These are phyloP conservation scores for Silene coronaria DNA, from an alignment of 179 eudicot species.

Conservation along the genomic window DNA sequence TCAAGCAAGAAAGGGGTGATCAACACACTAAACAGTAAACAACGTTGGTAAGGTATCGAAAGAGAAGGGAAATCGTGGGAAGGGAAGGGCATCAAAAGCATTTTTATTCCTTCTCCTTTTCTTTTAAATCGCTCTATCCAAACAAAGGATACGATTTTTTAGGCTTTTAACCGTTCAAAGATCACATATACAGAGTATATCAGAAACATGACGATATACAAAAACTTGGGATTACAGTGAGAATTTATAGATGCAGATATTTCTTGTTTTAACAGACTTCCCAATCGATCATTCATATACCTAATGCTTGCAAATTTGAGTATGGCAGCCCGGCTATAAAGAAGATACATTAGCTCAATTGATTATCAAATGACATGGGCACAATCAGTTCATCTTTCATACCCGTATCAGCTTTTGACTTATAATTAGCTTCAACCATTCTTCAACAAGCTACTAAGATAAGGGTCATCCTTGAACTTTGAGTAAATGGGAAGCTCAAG, in stretches of 20 bases:
- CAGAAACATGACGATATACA: no score
- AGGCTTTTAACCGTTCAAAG: no score
- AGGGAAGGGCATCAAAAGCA: no score
- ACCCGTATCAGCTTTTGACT: neutral
- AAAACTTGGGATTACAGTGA: neutral
- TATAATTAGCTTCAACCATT: neutral
- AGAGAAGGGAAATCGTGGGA: no score
- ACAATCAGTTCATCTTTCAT: neutral
- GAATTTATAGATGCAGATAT: neutral
- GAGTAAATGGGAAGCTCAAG: constrained; percentile 76
- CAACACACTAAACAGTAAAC: no score
- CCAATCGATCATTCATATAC: neutral
- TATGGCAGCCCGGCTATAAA: no score
- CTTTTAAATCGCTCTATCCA: no score
- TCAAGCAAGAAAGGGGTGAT: no score
- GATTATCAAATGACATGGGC: neutral
- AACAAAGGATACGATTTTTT: no score
- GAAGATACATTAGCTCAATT: neutral
- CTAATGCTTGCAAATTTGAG: neutral
- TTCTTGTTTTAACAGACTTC: neutral
- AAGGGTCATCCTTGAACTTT: constrained; percentile 41
- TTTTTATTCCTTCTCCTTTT: no score
- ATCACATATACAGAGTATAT: no score
- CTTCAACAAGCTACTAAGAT: constrained; percentile 28
- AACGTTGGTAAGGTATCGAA: no score